Percentiles rank a stretch among this genome's conserved stretches.
Conservation (phyloP, 306 rosid species). For the Trichosanthes cucumerina region DNA sequence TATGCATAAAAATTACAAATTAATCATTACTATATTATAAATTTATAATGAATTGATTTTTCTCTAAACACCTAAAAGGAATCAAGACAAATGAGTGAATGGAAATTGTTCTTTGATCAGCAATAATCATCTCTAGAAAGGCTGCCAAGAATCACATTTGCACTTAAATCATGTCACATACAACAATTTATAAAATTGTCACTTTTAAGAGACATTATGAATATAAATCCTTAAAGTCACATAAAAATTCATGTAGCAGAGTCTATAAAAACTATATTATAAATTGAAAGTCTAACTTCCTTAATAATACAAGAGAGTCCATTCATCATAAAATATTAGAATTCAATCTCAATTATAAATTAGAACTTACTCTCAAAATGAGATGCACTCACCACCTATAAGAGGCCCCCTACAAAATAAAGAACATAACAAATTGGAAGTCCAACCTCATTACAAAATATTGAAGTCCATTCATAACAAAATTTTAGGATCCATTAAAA, state of each 20-base stretch:
- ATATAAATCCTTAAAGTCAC: neutral
- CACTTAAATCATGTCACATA: too few relatives aligned
- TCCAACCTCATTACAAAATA: neutral
- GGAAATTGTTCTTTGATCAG: too few relatives aligned
- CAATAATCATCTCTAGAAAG: too few relatives aligned
- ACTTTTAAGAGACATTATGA: neutral
- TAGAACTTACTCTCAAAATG: neutral
- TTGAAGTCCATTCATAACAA: neutral
- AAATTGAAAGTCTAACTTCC: neutral
- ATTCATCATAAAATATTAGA: neutral
- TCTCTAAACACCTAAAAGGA: too few relatives aligned
- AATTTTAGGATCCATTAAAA: neutral
- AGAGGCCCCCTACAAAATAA: neutral
- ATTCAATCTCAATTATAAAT: neutral
- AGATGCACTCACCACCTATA: neutral
- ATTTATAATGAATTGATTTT: too few relatives aligned
- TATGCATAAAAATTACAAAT: too few relatives aligned
- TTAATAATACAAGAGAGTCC: neutral
- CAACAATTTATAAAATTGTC: neutral
- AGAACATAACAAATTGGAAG: neutral
- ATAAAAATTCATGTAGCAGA: neutral
- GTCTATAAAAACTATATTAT: neutral
- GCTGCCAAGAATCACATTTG: neutral
- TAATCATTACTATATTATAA: too few relatives aligned
- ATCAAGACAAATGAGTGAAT: too few relatives aligned